Base-by-base conservation (phyloP, 805 yeast species). In the Cyberlindnera bimundalis region DNA sequence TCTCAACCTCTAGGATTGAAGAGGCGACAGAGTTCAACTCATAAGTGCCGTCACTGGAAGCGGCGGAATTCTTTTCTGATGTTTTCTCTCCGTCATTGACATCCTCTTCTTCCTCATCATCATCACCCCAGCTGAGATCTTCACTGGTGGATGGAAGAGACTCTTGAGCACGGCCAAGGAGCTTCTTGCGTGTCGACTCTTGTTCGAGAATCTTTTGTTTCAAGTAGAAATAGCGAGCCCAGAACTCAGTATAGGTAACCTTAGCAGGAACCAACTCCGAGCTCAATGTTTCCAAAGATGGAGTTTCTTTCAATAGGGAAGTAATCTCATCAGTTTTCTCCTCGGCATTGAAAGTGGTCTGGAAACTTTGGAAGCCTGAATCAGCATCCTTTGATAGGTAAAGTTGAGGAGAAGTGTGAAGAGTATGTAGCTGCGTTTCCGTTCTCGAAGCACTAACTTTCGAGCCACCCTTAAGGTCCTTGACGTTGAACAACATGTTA, bases 171-270 rank as follows among this genome's bases (percentile, higher is more conserved):
- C 28, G 34, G 13, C 40, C 40, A 85, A 66, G 48, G 5, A 48
- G 46, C 19, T 39, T 73, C 72, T 61, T 81, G 81, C 56, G 96
- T 72, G 57, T 78, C 71, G 53, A 67, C 66, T 53, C 88, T 95
- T 51, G 48, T 15, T 39, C 39, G 11, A 43, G 26, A 23, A 48
- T 48, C 33, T 37, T 37, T n/a, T 43, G 39, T 26, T 45, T 75
- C 80, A 33, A 72, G 71, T 64, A 68, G 61, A 78, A 83, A 62
- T 86, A 89, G 25, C 80, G 71, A 33, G 67, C 64, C 97, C 97
- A 90, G 60, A 90, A 90, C 34, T 67, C 67, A 19, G 72, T 65
- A 52, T 80, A 83, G 4, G 76, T 54, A 27, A 81, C 61, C 50
- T 73, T 59, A 7, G 70, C 74, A 0, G 96, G 95, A 2, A 89